Conservation (phyloP, 1,284 basidiomycete genomes). For the Albatrellus sp. region DNA sequence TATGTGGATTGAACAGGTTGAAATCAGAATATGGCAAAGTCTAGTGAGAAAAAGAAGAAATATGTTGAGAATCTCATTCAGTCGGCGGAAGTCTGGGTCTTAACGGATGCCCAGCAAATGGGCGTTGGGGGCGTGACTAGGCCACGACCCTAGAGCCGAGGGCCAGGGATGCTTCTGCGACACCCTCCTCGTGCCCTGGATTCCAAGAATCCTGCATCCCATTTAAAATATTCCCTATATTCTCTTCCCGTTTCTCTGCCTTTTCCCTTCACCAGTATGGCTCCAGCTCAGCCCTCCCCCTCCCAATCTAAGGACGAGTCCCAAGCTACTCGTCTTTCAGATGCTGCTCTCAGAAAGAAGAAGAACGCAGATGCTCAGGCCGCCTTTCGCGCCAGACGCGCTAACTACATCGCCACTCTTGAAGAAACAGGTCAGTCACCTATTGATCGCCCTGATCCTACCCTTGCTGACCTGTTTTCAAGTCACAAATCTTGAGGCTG, state of each 20-base stretch:
- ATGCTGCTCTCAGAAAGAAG: conserved; percentile 67
- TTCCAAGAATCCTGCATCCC: conserved; percentile 44
- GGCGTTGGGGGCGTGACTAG: too few species aligned
- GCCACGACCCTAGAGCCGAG: too few species aligned
- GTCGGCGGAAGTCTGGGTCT: too few species aligned
- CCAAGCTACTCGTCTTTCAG: conserved; percentile 25
- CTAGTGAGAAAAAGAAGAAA: too few species aligned
- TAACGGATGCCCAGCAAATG: too few species aligned
- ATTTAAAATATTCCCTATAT: conserved; percentile 14
- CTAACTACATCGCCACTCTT: conserved; percentile 78
- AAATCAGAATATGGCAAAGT: too few species aligned
- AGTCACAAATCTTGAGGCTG: conserved; percentile 71
- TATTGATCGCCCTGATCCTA: conserved; percentile 11
- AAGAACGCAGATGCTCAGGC: conserved; percentile 77
- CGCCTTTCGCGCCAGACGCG: conserved; percentile 57
- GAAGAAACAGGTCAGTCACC: conserved; percentile 63
- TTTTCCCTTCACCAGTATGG: conserved; percentile 19
- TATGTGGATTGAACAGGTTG: too few species aligned
- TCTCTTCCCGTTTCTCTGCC: conserved; percentile 9
- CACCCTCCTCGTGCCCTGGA: conserved; percentile 44
- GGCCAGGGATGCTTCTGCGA: neutral
- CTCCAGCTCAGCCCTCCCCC: conserved; percentile 12
- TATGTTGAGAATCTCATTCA: too few species aligned
- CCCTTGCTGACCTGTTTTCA: conserved; percentile 8
- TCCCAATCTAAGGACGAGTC: conserved; percentile 24